A percentile compares a stretch with the other conserved stretches of the same genome.
These are phyloP conservation scores for Phytopythium litorale DNA, from an alignment of 352 stramenopile species.

Conservation along the genomic window DNA sequence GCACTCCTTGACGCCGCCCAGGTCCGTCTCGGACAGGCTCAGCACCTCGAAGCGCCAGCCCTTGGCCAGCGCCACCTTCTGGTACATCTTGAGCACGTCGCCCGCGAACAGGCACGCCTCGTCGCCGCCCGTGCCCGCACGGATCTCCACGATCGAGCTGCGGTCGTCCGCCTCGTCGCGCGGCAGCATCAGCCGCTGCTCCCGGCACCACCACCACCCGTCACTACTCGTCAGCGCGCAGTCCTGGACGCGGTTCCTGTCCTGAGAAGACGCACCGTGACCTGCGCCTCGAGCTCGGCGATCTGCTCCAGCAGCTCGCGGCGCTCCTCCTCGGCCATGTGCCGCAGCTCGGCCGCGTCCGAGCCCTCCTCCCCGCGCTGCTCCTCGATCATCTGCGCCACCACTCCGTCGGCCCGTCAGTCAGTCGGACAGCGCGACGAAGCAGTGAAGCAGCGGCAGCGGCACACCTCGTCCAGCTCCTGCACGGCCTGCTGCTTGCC, in stretches of 20 bases:
- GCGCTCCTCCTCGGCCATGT: constrained; percentile 74
- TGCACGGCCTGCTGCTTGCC: constrained; percentile 88
- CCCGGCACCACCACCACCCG: background rate
- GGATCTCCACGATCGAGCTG: constrained; percentile 98
- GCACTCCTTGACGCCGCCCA: constrained; percentile 84
- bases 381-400: constrained; percentile 54
- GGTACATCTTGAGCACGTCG: constrained; percentile 93
- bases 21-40: constrained; percentile 75
- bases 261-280: constrained; percentile 36
- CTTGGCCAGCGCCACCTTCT: constrained; percentile 79
- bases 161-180: constrained; percentile 90
- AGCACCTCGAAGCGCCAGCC: constrained; percentile 92
- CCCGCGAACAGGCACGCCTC: constrained; percentile 96
- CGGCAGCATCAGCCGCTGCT: constrained; percentile 67
- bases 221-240: background rate
- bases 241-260: background rate
- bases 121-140: constrained; percentile 93
- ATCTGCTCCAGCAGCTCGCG: constrained; percentile 53
- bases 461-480: constrained; percentile 79
- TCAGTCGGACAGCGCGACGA: background rate
- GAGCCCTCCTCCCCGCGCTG: constrained; percentile 38
- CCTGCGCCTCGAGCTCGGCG: constrained; percentile 46
- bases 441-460: background rate
- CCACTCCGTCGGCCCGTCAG: background rate
- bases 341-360: constrained; percentile 59